phyloP scores from a whole-genome alignment of 2,329 filamentous ascomycete species.

The Xylaria sp. region DNA sequence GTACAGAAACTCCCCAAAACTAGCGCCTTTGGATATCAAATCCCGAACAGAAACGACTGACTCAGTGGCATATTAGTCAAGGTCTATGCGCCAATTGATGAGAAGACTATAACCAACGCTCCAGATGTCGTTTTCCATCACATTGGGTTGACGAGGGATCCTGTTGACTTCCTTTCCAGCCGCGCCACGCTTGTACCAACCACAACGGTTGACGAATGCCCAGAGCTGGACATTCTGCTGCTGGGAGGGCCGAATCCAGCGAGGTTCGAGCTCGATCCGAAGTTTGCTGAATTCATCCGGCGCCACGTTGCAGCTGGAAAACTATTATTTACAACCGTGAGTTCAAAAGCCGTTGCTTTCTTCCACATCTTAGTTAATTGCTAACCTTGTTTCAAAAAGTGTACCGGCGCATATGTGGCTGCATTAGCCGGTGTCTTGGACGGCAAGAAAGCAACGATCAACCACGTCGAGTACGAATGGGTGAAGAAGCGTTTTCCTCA shows the following conservation, averaged over 20 bases:
- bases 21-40: background rate
- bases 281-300: conserved; percentile 33
- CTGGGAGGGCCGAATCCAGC: conserved; percentile 22
- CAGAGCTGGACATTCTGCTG: conserved; percentile 28
- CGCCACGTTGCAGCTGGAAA: conserved; percentile 34
- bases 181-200: conserved; percentile 20
- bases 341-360: background rate
- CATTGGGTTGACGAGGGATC: conserved; percentile 22
- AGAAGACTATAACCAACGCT: conserved; percentile 17
- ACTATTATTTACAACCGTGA: conserved; percentile 22
- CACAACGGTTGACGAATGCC: conserved; percentile 29
- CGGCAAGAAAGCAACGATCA: conserved; percentile 31
- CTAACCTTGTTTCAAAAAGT: conserved; percentile 9
- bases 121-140: conserved; percentile 28
- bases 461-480: conserved; percentile 29
- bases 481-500: conserved; percentile 28
- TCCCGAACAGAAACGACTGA: background rate
- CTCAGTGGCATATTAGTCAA: conserved; percentile 11
- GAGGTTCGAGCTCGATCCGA: conserved; percentile 22
- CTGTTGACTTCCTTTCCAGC: conserved; percentile 23
- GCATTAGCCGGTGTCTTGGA: conserved; percentile 29
- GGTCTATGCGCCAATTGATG: conserved; percentile 17
- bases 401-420: conserved; percentile 27
- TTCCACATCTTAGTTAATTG: background rate
- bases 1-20: background rate